Base-by-base conservation (phyloP, 73 alveolate species). In the Paramecium sonneborni region DNA sequence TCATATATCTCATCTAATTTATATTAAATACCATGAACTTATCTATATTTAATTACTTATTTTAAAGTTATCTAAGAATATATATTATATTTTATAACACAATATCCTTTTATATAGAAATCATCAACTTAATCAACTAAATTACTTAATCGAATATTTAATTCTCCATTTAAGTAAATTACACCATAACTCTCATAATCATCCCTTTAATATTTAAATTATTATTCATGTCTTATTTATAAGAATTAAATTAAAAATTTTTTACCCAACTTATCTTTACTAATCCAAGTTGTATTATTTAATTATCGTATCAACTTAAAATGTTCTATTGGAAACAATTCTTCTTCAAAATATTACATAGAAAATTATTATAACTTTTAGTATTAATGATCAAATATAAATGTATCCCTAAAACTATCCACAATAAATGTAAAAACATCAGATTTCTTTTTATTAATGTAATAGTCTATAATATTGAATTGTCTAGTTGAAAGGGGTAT, bases 51-150 rank as follows among this genome's bases (percentile, higher is more conserved):
- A 12, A 74, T 74, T 21, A 74, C 87, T 38, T 28, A 74, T 74
- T 35, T 38, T 74, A 74, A 74, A 35, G 62, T 74, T 74, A 35
- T 32, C 14, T 35, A 28, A 30, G 67, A 35, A 35, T 32, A 21
- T 35, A 74, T 30, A 35, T 34, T 35, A 74, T 74, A 38, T 74
- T 30, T 35, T 2, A 21, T 32, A 18, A 74, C 10, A 35, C 87
- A 74, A 35, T 74, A 74, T 38, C 87, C 87, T 21, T 74, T 74
- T 30, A 35, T 35, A 9, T 35, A 35, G 38, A 74, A 74, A 37
- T 74, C 87, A 74, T 74, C 87, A n/a, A 74, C 57, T 18, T 35
- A 35, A 74, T 74, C 87, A n/a, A 74, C 32, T 32, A 74, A 21
- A 35, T 32, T 35, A 21, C 58, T 21, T 2, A 35, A 34, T 74